Base-by-base conservation (phyloP, 768 basidiomycete species). In the Gautieria morchelliformis region DNA sequence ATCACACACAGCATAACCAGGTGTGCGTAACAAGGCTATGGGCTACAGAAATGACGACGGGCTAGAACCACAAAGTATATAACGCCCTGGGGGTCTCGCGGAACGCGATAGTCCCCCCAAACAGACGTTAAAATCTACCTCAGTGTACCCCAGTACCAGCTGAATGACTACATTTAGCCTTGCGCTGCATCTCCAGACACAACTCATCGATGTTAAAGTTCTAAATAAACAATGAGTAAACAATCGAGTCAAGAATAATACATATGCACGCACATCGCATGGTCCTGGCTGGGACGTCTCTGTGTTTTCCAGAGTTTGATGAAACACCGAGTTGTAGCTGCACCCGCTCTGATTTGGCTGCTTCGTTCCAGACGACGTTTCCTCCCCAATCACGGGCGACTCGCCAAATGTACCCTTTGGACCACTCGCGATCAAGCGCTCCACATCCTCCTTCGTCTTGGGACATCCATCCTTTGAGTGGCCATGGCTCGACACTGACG, bases 391-490 rank as follows among this genome's bases (percentile, higher is more conserved):
- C 62, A 88, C 88, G 8, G 81, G 75, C 46, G 85, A 89, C 37
- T 73, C 67, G n/a, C 87, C 89, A n/a, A 68, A 66, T 0, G 68
- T 65, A 10, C 41, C 11, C 17, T 50, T 53, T 4, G 56, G 50
- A 15, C 35, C 22, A 17, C 6, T 65, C 1, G 63, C 72, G 49
- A 92, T 84, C 50, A 66, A 69, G 59, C 78, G 70, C 42, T 70
- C 74, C 4, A 83, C 22, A 17, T 84, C 79, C 19, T 72, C 72
- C 61, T 75, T 83, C 39, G 77, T 83, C 66, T 76, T 82, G 4
- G 82, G 83, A 62, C 78, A 83, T 75, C 72, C 15, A 72, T 70
- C 5, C 77, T 75, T 0, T 74, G 70, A 1, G 70, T 55, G 15
- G 63, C 59, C 46, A 58, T 57, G 64, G 58, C 52, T 55, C 46